Evolutionary conservation across 2,329 filamentous ascomycete species (phyloP).

Genomic region (Beauveria scarabaeidicola): DNA sequence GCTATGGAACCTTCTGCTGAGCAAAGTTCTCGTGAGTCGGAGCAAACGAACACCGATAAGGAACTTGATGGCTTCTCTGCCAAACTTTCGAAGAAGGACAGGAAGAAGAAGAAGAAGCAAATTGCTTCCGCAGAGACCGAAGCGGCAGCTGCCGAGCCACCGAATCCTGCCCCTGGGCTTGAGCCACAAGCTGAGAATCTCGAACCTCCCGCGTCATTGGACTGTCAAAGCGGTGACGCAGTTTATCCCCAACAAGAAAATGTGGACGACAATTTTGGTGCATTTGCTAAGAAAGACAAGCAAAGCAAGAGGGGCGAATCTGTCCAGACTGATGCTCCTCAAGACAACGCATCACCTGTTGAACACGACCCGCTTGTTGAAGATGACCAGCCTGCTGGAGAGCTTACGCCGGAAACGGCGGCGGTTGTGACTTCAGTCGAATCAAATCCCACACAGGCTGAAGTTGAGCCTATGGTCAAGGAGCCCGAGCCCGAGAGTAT

Average conservation of each 20-base stretch:
- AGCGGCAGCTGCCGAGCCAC: not conserved
- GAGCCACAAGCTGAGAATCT: not conserved
- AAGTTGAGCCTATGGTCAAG: slow-evolving; percentile 12
- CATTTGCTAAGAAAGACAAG: slow-evolving; percentile 14
- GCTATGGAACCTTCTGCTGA: not conserved
- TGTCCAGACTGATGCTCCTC: not conserved
- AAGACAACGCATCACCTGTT: too few relatives aligned
- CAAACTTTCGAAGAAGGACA: slow-evolving; percentile 23
- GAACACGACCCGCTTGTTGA: not conserved
- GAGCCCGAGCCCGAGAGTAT: slow-evolving; percentile 14
- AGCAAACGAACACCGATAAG: slow-evolving; percentile 18
- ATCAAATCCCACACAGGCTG: slow-evolving; percentile 12
- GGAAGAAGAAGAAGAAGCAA: slow-evolving; percentile 22
- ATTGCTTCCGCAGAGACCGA: slow-evolving; percentile 5
- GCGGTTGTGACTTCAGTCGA: not conserved
- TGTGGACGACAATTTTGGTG: not conserved
- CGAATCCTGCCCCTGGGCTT: not conserved
- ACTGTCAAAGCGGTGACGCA: not conserved
- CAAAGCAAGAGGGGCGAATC: slow-evolving; percentile 13
- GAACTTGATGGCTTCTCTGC: slow-evolving; percentile 23
- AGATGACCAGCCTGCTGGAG: not conserved
- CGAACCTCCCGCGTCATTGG: not conserved
- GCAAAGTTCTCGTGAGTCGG: not conserved
- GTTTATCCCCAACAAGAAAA: not conserved
- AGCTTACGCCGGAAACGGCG: not conserved